phyloP scores from a whole-genome alignment of 345 rosid species.

The Carallia pectinifolia region DNA sequence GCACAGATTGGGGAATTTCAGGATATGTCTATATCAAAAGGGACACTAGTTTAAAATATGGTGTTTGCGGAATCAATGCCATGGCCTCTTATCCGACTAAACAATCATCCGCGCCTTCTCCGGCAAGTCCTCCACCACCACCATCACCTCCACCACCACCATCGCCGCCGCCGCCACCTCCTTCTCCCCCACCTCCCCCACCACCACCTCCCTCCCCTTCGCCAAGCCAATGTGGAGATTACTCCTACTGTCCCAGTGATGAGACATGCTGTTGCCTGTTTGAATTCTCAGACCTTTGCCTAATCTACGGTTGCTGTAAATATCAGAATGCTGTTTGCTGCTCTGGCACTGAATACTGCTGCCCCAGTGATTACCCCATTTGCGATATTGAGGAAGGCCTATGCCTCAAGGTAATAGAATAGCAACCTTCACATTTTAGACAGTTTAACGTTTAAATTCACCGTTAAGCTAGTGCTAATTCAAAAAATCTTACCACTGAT shows the following conservation, averaged over 20 bases:
- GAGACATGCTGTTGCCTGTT: slow-evolving; percentile 68
- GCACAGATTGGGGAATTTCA: slow-evolving; percentile 64
- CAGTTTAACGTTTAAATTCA: too few species aligned
- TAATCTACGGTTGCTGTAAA: slow-evolving; percentile 59
- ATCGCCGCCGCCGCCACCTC: slow-evolving; percentile 21
- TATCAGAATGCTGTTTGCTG: slow-evolving; percentile 69
- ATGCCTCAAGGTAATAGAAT: slow-evolving; percentile 51
- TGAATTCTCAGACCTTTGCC: slow-evolving; percentile 44
- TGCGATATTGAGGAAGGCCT: slow-evolving; percentile 60
- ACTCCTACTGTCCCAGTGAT: slow-evolving; percentile 46
- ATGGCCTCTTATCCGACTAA: slow-evolving; percentile 75
- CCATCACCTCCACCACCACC: slow-evolving; percentile 35
- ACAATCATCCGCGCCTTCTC: slow-evolving; percentile 56
- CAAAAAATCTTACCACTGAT: not conserved
- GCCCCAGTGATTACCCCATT: slow-evolving; percentile 70
- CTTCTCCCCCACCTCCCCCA: slow-evolving; percentile 28
- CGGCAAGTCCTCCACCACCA: slow-evolving; percentile 35
- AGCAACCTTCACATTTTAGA: too few species aligned
- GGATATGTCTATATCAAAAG: slow-evolving; percentile 57
- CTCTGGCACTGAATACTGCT: slow-evolving; percentile 48
- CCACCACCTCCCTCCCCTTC: slow-evolving; percentile 55
- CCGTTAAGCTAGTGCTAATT: not conserved
- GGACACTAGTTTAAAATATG: slow-evolving; percentile 34
- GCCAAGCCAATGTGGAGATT: slow-evolving; percentile 63
- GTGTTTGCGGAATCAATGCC: slow-evolving; percentile 63